Base-by-base conservation (phyloP, 495 filamentous ascomycete genomes). In the Pyrenula massariospora region DNA sequence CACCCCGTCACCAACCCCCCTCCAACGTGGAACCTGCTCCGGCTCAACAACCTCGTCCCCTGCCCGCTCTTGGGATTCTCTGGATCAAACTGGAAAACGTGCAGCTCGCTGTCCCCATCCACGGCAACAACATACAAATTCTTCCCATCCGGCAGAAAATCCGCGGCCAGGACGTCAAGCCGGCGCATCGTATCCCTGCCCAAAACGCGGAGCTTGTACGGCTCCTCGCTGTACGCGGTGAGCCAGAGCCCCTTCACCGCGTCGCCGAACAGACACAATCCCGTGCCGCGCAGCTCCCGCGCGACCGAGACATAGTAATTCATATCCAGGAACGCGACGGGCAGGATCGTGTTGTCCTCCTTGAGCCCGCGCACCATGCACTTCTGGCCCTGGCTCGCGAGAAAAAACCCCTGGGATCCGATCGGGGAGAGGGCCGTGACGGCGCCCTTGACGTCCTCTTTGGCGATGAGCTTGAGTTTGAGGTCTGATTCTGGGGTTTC, bases 311-410 rank as follows among this genome's bases (percentile, higher is more conserved):
- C 87, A 67, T 92, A 91, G 70, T 87, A 90, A 73, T 88, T 91
- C 84, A 95, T 91, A 63, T 99, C 93, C 83, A 99, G 88, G 63
- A 99, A 99, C 0, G 93, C 93, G 22, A 97, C 92, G 0, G 93
- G 93, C 1, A 97, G 77, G 50, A 97, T 77, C 2, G 83, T 87
- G 1, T 88, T 87, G 62, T 99, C 93, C 70, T 97, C 93, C 63
- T 96, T 96, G 0, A 99, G 76, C 42, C 93, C 93, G 53, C 93
- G 77, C 1, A 99, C 90, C 87, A 97, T 93, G 66, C 89, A 87
- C 65, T 99, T 99, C 63, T 96, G 93, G 1, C 93, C 93, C 65
- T 99, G 94, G 0, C 91, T 90, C 12, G 87, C 85, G 47, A 95
- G 82, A 70, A 97, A 77, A 57, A 96, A 87, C 0, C 92, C 92